These are phyloP conservation scores for Debaryomyces prosopidis DNA, from an alignment of 805 yeast species.

Conservation along the genomic window DNA sequence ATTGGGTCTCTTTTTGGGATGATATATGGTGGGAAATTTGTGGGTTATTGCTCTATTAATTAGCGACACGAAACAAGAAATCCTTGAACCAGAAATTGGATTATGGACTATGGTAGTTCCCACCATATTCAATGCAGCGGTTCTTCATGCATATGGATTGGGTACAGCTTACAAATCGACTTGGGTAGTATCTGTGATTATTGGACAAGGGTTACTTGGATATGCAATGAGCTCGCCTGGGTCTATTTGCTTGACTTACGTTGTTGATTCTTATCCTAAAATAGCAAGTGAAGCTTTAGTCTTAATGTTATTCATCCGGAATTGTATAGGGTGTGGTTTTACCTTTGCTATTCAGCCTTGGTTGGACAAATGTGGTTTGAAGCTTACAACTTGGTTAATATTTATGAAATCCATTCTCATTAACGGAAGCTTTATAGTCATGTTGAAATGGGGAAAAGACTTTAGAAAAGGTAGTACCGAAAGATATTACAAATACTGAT, in stretches of 20 bases:
- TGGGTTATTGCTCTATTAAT: conserved; percentile 38
- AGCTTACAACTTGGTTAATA: conserved; percentile 17
- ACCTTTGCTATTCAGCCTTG: conserved; percentile 34
- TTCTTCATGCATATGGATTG: conserved; percentile 46
- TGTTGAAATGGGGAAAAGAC: conserved; percentile 24
- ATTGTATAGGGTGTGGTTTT: conserved; percentile 37
- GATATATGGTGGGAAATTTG: conserved; percentile 45
- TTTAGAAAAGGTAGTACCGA: conserved; percentile 14
- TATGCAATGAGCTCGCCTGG: conserved; percentile 49
- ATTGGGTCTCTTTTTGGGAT: conserved; percentile 45
- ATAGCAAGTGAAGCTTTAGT: conserved; percentile 47
- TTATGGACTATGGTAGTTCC: conserved; percentile 45
- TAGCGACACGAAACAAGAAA: conserved; percentile 38
- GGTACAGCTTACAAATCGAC: conserved; percentile 33
- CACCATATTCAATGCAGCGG: conserved; percentile 41
- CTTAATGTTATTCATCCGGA: conserved; percentile 43
- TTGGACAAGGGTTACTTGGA: conserved; percentile 47
- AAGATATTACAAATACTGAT: neutral
- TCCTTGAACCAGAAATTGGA: conserved; percentile 49
- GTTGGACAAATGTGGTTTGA: conserved; percentile 22
- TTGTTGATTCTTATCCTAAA: conserved; percentile 44
- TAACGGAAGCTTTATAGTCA: conserved; percentile 21
- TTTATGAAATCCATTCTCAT: conserved; percentile 26
- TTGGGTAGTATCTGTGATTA: conserved; percentile 45
- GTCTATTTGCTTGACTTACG: conserved; percentile 45